These are phyloP conservation scores for Dactylellina cionopaga DNA, from an alignment of 2,329 filamentous ascomycete genomes.

Conservation along the genomic window DNA sequence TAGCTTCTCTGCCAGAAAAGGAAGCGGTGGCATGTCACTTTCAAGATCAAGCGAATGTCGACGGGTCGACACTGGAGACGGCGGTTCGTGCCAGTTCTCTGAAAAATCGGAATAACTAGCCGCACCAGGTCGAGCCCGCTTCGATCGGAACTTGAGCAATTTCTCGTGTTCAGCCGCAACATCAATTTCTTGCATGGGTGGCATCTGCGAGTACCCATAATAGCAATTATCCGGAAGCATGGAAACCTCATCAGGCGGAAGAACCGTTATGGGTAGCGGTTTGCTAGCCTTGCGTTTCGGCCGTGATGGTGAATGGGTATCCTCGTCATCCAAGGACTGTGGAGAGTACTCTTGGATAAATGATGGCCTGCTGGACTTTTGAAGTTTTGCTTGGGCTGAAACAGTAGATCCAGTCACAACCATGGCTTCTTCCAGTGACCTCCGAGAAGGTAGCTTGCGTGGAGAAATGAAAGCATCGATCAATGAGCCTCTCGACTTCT, in stretches of 20 bases:
- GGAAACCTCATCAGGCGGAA: constrained; percentile 32
- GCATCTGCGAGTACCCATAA: constrained; percentile 30
- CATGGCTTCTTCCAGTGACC: constrained; percentile 46
- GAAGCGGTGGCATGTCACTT: constrained; percentile 33
- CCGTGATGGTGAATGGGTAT: constrained; percentile 32
- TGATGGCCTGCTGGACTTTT: constrained; percentile 31
- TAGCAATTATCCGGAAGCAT: constrained; percentile 16
- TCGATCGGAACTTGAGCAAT: constrained; percentile 43
- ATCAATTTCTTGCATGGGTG: constrained; percentile 15
- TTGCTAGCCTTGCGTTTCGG: constrained; percentile 50
- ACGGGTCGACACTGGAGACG: constrained; percentile 35
- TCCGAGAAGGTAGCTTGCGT: constrained; percentile 45
- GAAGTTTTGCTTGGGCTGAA: constrained; percentile 41
- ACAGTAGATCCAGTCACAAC: constrained; percentile 48
- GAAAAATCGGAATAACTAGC: constrained; percentile 3
- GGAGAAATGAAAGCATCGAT: constrained; percentile 48
- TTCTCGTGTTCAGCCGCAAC: constrained; percentile 21
- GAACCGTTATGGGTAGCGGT: constrained; percentile 44
- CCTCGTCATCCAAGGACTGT: constrained; percentile 40
- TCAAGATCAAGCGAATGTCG: constrained; percentile 46
- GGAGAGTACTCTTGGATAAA: constrained; percentile 46
- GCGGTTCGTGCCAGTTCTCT: constrained; percentile 31
- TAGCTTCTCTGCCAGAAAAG: constrained; percentile 33
- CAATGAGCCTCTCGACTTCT: constrained; percentile 43
- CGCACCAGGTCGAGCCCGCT: constrained; percentile 27